phyloP scores from a whole-genome alignment of 139 green algal species.

The Micromonas commoda region DNA sequence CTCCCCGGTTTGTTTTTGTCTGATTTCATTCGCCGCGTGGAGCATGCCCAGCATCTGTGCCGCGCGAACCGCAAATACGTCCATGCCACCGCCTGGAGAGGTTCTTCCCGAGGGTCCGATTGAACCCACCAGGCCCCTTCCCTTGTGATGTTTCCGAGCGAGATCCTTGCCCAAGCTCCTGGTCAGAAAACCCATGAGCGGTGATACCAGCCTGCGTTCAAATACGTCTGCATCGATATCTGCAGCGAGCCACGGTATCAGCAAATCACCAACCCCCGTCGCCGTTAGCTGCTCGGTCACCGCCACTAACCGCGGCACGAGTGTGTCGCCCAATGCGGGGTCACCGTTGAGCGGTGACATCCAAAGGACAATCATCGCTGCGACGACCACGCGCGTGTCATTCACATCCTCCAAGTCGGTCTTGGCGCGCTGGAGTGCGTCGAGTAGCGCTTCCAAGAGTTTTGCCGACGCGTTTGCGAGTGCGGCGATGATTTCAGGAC shows the following conservation, averaged over 20 bases:
- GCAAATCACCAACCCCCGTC: neutral
- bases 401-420: neutral
- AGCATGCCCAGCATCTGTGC: constrained; percentile 18
- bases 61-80: neutral
- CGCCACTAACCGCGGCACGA: neutral
- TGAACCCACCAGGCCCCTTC: too few relatives aligned
- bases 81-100: neutral
- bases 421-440: neutral
- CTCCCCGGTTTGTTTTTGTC: neutral
- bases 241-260: neutral
- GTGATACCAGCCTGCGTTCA: too few relatives aligned
- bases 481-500: neutral
- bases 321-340: neutral
- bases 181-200: too few relatives aligned
- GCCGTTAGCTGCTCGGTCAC: neutral
- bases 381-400: too few relatives aligned
- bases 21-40: constrained; percentile 22
- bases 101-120: too few relatives aligned
- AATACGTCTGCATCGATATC: too few relatives aligned
- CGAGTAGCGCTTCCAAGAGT: neutral
- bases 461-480: neutral
- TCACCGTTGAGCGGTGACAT: neutral
- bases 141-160: too few relatives aligned
- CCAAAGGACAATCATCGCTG: neutral
- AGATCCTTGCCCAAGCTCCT: too few relatives aligned